Evolutionary conservation across 495 filamentous ascomycete genomes (phyloP), one percentile per base, ranked within the genome.

Genomic region (Talaromyces proteolyticus): DNA sequence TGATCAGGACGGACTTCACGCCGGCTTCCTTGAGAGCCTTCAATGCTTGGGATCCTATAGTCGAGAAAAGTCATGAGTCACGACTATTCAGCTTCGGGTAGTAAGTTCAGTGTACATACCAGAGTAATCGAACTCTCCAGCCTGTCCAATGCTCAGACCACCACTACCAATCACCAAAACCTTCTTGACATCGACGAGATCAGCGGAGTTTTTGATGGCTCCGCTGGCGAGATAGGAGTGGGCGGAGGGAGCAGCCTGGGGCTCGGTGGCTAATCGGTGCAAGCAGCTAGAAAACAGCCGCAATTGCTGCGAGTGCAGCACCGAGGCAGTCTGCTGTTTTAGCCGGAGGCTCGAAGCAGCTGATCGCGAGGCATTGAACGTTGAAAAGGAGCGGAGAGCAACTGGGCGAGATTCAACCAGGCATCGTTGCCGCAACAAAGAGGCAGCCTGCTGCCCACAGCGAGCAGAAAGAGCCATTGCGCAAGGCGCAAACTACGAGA

Each of bases 81-180:
- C 8, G 8, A 34, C 29, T 4, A 34, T 34, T 10, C 14, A 34
- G 14, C 8, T 1, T 19, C 2, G 16, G 40, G 36, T 40, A n/a
- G 11, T n/a, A 21, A 53, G 18, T 14, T 40, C n/a, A 48, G 14
- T 14, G 8, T 8, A 70, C 72, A 23, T 87, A 65, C 91, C 92
- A n/a, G 92, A 96, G 69, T 97, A 96, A 67, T 96, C 91, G 57
- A 97, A 97, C 69, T 97, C 92, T 62, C 92, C 92, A 55, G 92
- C 91, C 67, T 97, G 92, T 12, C 92, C 92, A 68, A 97, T 97
- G 63, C 89, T 94, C 53, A 97, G 73, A 56, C 92, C 92, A 64
- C 92, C 92, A 69, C 86, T 91, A 45, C 92, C 92, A 54, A 97
- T 85, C 25, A 97, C 86, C 17, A 97, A 76, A 6, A 95, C 90